These are phyloP conservation scores for Rhizopogon sp. DNA, from an alignment of 768 basidiomycete genomes.

Conservation along the genomic window DNA sequence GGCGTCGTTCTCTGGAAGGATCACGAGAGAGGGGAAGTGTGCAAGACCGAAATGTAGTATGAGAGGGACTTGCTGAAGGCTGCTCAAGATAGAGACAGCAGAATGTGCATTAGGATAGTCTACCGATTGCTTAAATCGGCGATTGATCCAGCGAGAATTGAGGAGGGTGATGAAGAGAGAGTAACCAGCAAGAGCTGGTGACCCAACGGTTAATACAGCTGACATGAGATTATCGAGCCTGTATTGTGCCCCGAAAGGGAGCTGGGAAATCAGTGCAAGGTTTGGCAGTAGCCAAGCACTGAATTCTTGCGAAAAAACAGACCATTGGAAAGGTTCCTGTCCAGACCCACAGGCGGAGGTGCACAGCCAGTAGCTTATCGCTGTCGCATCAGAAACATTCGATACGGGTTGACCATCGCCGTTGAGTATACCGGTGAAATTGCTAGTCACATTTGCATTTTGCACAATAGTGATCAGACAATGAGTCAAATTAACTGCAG, in stretches of 20 bases:
- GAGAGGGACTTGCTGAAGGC: constrained; percentile 31
- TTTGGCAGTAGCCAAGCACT: constrained; percentile 43
- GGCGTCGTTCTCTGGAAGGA: constrained; percentile 30
- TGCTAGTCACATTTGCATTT: neutral
- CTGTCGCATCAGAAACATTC: constrained; percentile 1
- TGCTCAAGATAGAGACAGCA: constrained; percentile 27
- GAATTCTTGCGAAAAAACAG: constrained; percentile 28
- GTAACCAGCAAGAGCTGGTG: constrained; percentile 40
- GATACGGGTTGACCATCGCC: neutral
- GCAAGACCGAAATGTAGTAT: constrained; percentile 16
- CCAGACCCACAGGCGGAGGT: constrained; percentile 4
- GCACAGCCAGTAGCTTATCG: constrained; percentile 9
- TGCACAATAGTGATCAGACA: constrained; percentile 11
- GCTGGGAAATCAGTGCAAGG: constrained; percentile 41
- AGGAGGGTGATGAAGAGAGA: constrained; percentile 40
- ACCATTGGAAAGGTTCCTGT: constrained; percentile 12
- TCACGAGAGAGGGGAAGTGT: constrained; percentile 29
- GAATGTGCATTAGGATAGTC: constrained; percentile 16
- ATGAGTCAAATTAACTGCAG: constrained; percentile 2
- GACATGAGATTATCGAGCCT: constrained; percentile 37
- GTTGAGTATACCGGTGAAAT: constrained; percentile 1
- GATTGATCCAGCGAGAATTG: constrained; percentile 36
- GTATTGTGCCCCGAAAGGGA: constrained; percentile 38
- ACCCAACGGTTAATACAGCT: constrained; percentile 38
- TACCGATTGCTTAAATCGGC: constrained; percentile 21